These are phyloP conservation scores for Akanthomyces lecanii DNA, from an alignment of 2,329 filamentous ascomycete genomes.

Conservation along the genomic window DNA sequence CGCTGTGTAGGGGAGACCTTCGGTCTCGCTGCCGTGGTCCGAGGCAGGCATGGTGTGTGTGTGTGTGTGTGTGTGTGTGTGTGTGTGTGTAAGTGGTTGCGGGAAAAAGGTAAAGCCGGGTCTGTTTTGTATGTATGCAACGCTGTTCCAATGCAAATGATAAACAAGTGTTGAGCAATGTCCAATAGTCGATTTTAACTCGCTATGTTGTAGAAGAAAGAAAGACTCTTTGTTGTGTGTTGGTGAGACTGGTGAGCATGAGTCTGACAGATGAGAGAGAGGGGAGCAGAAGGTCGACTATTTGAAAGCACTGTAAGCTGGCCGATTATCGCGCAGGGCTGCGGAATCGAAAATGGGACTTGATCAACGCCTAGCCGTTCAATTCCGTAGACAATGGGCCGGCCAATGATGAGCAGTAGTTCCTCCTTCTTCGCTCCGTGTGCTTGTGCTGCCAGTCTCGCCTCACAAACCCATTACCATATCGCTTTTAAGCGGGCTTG, in stretches of 20 bases:
- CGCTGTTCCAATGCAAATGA: background rate
- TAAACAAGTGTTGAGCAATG: background rate
- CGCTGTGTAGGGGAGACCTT: constrained; percentile 4
- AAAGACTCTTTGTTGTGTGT: background rate
- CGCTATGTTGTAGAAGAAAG: background rate
- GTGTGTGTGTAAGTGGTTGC: background rate
- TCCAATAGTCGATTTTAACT: background rate
- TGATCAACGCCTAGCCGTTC: constrained; percentile 13
- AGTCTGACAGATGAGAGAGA: background rate
- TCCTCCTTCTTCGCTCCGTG: background rate
- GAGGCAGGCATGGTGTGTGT: constrained; percentile 10
- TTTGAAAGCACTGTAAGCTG: constrained; percentile 9
- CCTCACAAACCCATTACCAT: background rate
- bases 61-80: background rate
- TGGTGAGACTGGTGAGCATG: background rate
- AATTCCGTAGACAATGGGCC: constrained; percentile 6
- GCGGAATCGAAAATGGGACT: constrained; percentile 8
- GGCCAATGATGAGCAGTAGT: background rate
- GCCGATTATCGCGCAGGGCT: background rate
- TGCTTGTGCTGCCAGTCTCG: background rate
- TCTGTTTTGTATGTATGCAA: background rate
- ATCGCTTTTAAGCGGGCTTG: background rate
- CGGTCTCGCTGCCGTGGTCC: constrained; percentile 13
- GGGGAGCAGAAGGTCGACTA: constrained; percentile 4
- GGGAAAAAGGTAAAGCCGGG: background rate